Conservation (phyloP, 805 yeast species). For the Pichia pseudocactophila region DNA sequence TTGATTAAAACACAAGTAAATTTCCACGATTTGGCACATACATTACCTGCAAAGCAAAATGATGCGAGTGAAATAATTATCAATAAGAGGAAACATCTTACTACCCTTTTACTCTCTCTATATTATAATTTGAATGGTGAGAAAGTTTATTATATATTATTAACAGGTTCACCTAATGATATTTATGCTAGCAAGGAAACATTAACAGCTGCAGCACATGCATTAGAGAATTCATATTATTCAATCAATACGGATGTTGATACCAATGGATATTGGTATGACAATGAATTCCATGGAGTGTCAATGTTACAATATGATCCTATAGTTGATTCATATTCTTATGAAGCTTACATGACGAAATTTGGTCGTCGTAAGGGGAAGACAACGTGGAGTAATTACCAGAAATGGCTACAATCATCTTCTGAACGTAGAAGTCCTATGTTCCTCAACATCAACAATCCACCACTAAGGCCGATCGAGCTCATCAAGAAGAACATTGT, state of each 20-base stretch:
- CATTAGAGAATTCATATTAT: slow-evolving; percentile 32
- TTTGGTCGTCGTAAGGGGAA: slow-evolving; percentile 12
- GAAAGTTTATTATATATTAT: slow-evolving; percentile 31
- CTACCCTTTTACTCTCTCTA: slow-evolving; percentile 37
- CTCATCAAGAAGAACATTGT: slow-evolving; percentile 19
- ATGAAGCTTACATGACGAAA: slow-evolving; percentile 18
- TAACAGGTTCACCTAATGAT: slow-evolving; percentile 25
- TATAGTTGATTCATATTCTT: slow-evolving; percentile 30
- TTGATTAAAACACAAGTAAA: slow-evolving; percentile 15
- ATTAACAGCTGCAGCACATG: slow-evolving; percentile 42
- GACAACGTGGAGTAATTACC: slow-evolving; percentile 15
- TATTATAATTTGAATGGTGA: slow-evolving; percentile 44
- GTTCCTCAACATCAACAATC: slow-evolving; percentile 27
- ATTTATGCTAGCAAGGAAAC: slow-evolving; percentile 46
- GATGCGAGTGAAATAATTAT: slow-evolving; percentile 45
- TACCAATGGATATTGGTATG: slow-evolving; percentile 39
- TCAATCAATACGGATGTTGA: slow-evolving; percentile 38
- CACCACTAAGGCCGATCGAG: slow-evolving; percentile 26
- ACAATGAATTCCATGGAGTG: slow-evolving; percentile 33
- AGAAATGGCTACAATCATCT: slow-evolving; percentile 16
- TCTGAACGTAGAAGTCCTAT: slow-evolving; percentile 22
- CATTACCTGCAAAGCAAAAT: slow-evolving; percentile 41
- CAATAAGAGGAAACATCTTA: slow-evolving; percentile 39
- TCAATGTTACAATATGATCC: slow-evolving; percentile 50
- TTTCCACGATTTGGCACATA: slow-evolving; percentile 30